phyloP scores from a whole-genome alignment of 1,284 basidiomycete species.

The Ustilago esculenta region DNA sequence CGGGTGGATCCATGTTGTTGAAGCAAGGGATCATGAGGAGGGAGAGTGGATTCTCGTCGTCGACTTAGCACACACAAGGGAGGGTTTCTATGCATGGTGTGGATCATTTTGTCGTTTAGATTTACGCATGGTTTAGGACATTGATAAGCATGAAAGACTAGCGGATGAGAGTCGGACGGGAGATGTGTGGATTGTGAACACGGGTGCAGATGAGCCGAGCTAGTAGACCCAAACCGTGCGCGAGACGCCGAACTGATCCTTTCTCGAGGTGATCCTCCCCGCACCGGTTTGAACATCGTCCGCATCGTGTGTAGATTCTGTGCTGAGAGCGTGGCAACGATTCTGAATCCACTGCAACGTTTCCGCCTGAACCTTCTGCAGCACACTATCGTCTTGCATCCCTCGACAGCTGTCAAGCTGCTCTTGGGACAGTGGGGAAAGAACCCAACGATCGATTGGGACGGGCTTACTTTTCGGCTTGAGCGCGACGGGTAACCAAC shows the following conservation, averaged over 20 bases:
- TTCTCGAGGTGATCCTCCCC: not conserved
- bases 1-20: constrained; percentile 14
- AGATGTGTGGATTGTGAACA: too few relatives aligned
- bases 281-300: too few relatives aligned
- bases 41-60: constrained; percentile 29
- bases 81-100: too few relatives aligned
- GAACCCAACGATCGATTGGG: constrained; percentile 26
- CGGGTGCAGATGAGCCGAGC: too few relatives aligned
- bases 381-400: not conserved
- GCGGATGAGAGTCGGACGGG: too few relatives aligned
- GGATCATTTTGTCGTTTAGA: too few relatives aligned
- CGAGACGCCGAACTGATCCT: constrained; percentile 31
- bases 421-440: constrained; percentile 3
- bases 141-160: too few relatives aligned
- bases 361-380: not conserved
- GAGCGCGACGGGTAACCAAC: constrained; percentile 1
- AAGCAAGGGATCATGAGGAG: constrained; percentile 36
- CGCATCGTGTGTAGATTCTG: too few relatives aligned
- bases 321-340: not conserved
- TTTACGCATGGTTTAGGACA: too few relatives aligned
- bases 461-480: constrained; percentile 4
- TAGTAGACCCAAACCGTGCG: constrained; percentile 35
- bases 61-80: too few relatives aligned
- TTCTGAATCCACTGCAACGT: constrained; percentile 14
- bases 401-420: constrained; percentile 23